phyloP scores from a whole-genome alignment of 1,284 basidiomycete species.

The Athelia sp. region DNA sequence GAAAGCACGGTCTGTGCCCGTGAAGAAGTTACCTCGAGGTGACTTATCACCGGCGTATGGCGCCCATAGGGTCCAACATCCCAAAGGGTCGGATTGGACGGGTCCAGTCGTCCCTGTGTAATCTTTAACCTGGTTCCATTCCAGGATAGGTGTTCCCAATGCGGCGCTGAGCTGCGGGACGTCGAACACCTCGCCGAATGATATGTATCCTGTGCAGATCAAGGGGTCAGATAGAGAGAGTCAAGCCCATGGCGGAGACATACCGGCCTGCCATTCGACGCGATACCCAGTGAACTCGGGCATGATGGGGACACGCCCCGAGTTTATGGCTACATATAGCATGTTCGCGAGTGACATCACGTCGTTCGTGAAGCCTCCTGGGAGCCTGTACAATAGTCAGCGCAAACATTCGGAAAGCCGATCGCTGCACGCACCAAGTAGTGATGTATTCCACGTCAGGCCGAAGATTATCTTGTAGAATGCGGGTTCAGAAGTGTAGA shows the following conservation, averaged over 20 bases:
- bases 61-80: conserved; percentile 65
- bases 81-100: conserved; percentile 45
- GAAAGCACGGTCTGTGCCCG: conserved; percentile 16
- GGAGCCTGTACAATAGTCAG: no score
- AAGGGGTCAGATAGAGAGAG: conserved; percentile 55
- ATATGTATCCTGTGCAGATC: conserved; percentile 44
- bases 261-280: no score
- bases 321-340: conserved; percentile 60
- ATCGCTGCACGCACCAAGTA: no score
- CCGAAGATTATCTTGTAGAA: no score
- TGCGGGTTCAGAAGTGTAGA: no score
- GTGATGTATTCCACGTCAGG: no score
- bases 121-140: conserved; percentile 50
- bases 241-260: no score
- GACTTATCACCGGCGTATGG: conserved; percentile 32
- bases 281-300: conserved; percentile 16
- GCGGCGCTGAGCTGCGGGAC: conserved; percentile 37
- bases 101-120: conserved; percentile 14
- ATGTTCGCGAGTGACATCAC: conserved; percentile 34
- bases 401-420: no score
- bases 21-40: conserved; percentile 41
- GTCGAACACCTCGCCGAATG: conserved; percentile 51
- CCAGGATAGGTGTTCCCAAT: conserved; percentile 40
- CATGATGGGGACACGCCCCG: conserved; percentile 60
- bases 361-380: no score